Evolutionary conservation across 2,329 filamentous ascomycete genomes (phyloP).

Genomic region (Drechslerella stenobrocha): DNA sequence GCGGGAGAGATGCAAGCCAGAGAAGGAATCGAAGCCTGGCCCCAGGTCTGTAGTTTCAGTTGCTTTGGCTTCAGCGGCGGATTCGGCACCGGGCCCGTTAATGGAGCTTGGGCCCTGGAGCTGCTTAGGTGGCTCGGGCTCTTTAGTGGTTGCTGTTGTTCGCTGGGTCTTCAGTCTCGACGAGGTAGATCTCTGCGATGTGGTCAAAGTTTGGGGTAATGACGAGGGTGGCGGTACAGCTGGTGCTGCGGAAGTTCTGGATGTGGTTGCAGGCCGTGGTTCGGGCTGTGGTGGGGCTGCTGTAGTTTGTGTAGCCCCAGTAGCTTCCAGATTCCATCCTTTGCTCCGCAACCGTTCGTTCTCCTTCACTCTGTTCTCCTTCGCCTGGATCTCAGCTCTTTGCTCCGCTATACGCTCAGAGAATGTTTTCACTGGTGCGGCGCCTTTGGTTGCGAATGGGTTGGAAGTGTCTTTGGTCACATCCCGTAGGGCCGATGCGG

Average conservation of each 20-base stretch:
- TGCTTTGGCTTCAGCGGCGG: conserved; percentile 3
- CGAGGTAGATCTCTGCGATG: conserved; percentile 3
- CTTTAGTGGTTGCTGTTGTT: conserved; percentile 56
- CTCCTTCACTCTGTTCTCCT: conserved; percentile 61
- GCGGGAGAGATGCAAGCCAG: conserved; percentile 77
- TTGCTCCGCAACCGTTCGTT: conserved; percentile 62
- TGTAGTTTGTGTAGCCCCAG: conserved; percentile 53
- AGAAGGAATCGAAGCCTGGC: conserved; percentile 75
- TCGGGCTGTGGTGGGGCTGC: neutral
- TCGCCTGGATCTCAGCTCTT: conserved; percentile 62
- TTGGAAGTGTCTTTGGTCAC: conserved; percentile 23
- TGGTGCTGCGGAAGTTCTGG: conserved; percentile 9
- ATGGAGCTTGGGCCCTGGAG: conserved; percentile 7
- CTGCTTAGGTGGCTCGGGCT: conserved; percentile 10
- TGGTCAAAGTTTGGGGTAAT: neutral
- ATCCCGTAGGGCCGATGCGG: conserved; percentile 26
- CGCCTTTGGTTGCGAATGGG: conserved; percentile 12
- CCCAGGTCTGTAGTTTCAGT: conserved; percentile 15
- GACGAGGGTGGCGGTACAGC: conserved; percentile 8
- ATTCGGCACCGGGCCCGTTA: neutral
- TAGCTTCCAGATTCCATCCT: conserved; percentile 64
- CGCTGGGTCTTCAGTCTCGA: conserved; percentile 50
- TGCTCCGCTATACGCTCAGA: conserved; percentile 81
- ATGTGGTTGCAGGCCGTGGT: conserved; percentile 51
- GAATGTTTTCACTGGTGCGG: conserved; percentile 65